Base-by-base conservation (phyloP, 257 asterid species). In the Echites panduratus region DNA sequence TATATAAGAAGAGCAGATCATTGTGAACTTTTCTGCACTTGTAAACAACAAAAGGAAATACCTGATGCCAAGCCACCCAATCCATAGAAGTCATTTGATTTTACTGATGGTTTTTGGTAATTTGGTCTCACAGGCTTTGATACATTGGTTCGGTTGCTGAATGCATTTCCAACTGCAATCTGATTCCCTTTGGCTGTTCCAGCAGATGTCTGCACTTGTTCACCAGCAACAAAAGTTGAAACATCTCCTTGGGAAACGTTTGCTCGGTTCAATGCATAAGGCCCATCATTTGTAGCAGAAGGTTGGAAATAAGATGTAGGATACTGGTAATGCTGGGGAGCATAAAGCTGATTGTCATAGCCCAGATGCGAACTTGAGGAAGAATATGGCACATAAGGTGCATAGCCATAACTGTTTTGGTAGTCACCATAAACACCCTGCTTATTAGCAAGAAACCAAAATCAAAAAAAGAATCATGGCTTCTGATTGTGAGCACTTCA, bases 341-440 rank as follows among this genome's bases (percentile, higher is more conserved):
- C 81, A 76, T 79, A 82, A 24, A 79, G 44, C 47, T 77, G 75
- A 66, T 70, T 73, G 68, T 82, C 85, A 68, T 79, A 82, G 12
- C 83, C 79, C 53, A 79, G 14, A 35, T 74, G 62, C 35, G 81
- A 70, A 67, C 77, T 81, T 2, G 86, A 47, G 44, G 85, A 75
- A 49, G 85, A 70, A 66, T 82, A 82, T 44, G 82, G 61, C 16
- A 76, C 75, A 70, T 76, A 79, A 26, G 86, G 81, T 56, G 79
- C 69, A 76, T 82, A 79, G 45, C 83, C 79, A 66, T 79, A 82
- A 48, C 79, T 66, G 63, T 76, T 79, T 6, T 77, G 83, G 72
- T 79, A 82, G 74, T 83, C 84, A 27, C 81, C 81, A 66, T 77
- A 83, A 68, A 78, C 61, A 17, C 77, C 80, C 87, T 83, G 83